Base-by-base conservation (phyloP, 441 rosid species). In the Rhodomyrtus psidioides region DNA sequence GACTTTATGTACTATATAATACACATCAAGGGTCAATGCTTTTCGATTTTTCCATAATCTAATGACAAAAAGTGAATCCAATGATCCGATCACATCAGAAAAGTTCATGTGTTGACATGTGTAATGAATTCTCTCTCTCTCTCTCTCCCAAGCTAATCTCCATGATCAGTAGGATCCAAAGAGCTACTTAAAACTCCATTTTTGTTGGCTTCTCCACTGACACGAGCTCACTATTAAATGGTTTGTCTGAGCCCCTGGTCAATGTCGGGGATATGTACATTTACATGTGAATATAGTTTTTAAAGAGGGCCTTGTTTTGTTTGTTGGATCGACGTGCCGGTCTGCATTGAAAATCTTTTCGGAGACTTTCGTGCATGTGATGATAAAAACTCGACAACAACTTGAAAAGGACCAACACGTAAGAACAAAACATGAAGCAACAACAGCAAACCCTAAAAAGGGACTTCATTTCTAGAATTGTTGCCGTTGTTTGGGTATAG, bases 321-420 rank as follows among this genome's bases (percentile, higher is more conserved):
- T 21, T 39, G n/a, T 70, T 70, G 42, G 79, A 70, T 70, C 49
- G 49, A 39, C 21, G 15, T 10, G 79, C 49, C 21, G 79, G 79
- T 49, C 39, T 39, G 51, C 79, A 70, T 70, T 39, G 79, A 70
- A 70, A 70, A 70, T 70, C n/a, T 70, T 70, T 70, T 39, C 26
- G 46, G 81, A 44, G 85, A 44, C 54, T 84, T 84, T 56, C 53
- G 39, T 51, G 15, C 55, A 17, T 24, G 42, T 84, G n/a, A 60
- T 19, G 85, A 60, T 84, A 60, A 84, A 60, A 46, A 84, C 85
- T 84, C 55, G 57, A 60, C 70, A 46, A 84, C 85, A 84, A 84
- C 44, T 26, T 84, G 85, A 84, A 84, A 70, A 84, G 49, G 81
- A 49, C 85, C 75, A 62, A 84, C 56, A 51, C 24, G 85, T 84